Percentiles rank a stretch among this genome's conserved stretches.
Conservation (phyloP, 148 eudicot species). For the Selenicereus undatus region DNA sequence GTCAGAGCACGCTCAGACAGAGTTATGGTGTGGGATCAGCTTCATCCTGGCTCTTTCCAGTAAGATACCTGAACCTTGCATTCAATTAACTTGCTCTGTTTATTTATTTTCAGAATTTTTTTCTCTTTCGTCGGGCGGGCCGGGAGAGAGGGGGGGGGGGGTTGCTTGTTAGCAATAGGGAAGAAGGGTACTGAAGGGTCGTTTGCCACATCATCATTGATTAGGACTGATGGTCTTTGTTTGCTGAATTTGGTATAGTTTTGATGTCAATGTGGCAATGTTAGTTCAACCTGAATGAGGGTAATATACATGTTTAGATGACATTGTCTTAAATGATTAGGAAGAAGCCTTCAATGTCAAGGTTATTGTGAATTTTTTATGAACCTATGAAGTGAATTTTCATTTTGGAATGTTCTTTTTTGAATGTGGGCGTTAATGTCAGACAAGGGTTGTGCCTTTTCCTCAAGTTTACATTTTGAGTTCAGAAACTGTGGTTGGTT, state of each 20-base stretch:
- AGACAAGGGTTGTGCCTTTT: no score
- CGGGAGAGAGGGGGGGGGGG: neutral
- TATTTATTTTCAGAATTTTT: no score
- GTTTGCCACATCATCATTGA: neutral
- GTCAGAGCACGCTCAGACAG: constrained; percentile 75
- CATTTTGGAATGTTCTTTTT: neutral
- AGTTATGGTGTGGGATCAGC: constrained; percentile 86
- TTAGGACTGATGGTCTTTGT: neutral
- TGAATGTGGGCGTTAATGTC: neutral
- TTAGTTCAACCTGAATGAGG: no score
- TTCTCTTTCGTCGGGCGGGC: no score
- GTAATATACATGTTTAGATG: neutral
- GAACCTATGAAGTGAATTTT: neutral
- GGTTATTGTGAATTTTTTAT: neutral
- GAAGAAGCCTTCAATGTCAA: neutral
- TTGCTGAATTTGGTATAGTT: no score
- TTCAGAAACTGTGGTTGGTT: constrained; percentile 7
- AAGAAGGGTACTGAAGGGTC: neutral
- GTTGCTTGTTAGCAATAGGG: no score
- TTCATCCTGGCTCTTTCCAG: constrained; percentile 79
- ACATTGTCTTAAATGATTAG: neutral
- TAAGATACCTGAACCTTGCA: constrained; percentile 27
- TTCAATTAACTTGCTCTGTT: no score
- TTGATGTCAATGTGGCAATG: no score
- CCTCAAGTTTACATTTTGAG: neutral